Evolutionary conservation across 2,329 filamentous ascomycete species (phyloP).

Genomic region (Aspergillus nomiae): DNA sequence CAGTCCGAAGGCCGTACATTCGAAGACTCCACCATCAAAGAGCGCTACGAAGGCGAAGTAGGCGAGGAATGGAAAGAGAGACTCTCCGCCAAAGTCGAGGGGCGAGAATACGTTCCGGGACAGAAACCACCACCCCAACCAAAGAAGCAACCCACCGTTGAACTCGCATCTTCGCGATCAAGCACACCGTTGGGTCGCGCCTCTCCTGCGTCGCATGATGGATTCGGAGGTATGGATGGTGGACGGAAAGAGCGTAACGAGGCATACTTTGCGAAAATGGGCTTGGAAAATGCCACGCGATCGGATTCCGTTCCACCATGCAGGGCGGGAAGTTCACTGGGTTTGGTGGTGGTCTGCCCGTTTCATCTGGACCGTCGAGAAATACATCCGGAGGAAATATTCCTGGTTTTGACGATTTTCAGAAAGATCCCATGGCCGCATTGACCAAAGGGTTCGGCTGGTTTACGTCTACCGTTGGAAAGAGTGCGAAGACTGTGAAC

Average conservation of each 20-base stretch:
- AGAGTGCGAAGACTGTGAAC: constrained; percentile 89
- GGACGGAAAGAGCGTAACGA: constrained; percentile 72
- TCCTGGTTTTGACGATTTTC: constrained; percentile 81
- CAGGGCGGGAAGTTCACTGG: constrained; percentile 92
- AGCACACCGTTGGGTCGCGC: constrained; percentile 29
- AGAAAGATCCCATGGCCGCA: constrained; percentile 85
- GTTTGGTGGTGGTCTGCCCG: constrained; percentile 76
- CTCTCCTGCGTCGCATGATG: constrained; percentile 29
- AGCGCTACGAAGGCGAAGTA: constrained; percentile 84
- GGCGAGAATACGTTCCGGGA: constrained; percentile 77
- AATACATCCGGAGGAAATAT: constrained; percentile 5
- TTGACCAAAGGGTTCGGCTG: constrained; percentile 92
- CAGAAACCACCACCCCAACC: constrained; percentile 57
- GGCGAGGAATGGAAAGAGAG: constrained; percentile 96
- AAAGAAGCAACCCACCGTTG: constrained; percentile 40
- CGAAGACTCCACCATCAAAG: constrained; percentile 85
- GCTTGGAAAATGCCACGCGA: constrained; percentile 76
- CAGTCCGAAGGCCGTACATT: constrained; percentile 70
- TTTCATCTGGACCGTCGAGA: constrained; percentile 42
- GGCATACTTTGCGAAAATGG: constrained; percentile 84
- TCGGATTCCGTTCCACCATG: constrained; percentile 74
- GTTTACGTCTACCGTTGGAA: constrained; percentile 84
- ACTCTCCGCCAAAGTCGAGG: constrained; percentile 83
- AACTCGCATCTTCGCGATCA: constrained; percentile 30
- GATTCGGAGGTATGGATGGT: constrained; percentile 33